Conservation (phyloP, 2,329 filamentous ascomycete species). For the Ascochyta fabae region DNA sequence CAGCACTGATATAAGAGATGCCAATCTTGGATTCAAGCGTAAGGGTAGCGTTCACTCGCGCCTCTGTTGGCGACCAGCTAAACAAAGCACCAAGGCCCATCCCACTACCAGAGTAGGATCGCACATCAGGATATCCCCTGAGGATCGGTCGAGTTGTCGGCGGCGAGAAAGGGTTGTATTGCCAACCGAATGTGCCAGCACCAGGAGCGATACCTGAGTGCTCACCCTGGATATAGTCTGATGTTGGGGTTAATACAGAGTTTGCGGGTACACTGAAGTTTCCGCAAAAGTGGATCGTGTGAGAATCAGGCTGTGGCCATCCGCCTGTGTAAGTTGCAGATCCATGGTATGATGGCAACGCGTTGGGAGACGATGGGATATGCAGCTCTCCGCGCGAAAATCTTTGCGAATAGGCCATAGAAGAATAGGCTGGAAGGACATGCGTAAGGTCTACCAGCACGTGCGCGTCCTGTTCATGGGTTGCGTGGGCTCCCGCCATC, state of each 20-base stretch:
- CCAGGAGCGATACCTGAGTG: background rate
- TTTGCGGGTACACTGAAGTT: conserved; percentile 6
- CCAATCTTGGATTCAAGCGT: too few species aligned
- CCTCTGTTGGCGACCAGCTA: too few species aligned
- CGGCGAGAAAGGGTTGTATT: conserved; percentile 2
- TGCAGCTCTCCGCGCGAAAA: conserved; percentile 6
- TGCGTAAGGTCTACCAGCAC: conserved; percentile 54
- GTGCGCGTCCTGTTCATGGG: conserved; percentile 34
- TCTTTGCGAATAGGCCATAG: conserved; percentile 9
- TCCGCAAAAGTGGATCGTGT: conserved; percentile 10
- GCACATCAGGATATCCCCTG: background rate
- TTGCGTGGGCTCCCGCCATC: background rate
- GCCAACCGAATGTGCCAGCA: conserved; percentile 11
- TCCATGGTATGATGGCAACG: conserved; percentile 3
- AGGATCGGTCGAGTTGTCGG: background rate
- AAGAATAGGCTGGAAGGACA: conserved; percentile 46
- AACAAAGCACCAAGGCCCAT: too few species aligned
- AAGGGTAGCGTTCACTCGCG: too few species aligned
- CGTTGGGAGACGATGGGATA: background rate
- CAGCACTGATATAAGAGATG: too few species aligned
- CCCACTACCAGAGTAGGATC: conserved; percentile 37
- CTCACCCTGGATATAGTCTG: conserved; percentile 1
- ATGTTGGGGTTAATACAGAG: conserved; percentile 2
- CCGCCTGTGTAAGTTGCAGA: conserved; percentile 10
- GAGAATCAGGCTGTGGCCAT: conserved; percentile 5